Conservation (phyloP, 768 basidiomycete genomes). For the Termitomyces sp. region DNA sequence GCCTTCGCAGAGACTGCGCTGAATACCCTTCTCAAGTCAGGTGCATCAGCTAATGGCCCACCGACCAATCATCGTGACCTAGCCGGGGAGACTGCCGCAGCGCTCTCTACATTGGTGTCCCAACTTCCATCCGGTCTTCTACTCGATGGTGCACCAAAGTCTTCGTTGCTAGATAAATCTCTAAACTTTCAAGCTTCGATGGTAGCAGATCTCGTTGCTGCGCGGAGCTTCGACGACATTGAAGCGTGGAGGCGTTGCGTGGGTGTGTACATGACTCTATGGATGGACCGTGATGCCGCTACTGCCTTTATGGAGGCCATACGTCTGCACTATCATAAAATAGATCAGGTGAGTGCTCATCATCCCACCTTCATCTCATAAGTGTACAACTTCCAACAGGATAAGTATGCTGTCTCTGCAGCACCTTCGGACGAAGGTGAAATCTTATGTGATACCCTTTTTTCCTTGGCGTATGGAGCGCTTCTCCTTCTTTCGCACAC, state of each 20-base stretch:
- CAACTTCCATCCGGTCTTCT: constrained; percentile 49
- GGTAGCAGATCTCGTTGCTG: constrained; percentile 70
- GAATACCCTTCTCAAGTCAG: constrained; percentile 74
- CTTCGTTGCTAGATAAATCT: constrained; percentile 50
- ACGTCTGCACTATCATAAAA: constrained; percentile 67
- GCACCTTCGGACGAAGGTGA: constrained; percentile 69
- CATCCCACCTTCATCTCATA: neutral
- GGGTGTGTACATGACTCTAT: constrained; percentile 65
- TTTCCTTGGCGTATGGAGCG: constrained; percentile 95
- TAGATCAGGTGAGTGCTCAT: constrained; percentile 53
- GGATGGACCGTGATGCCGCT: constrained; percentile 51
- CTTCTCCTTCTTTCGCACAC: constrained; percentile 93
- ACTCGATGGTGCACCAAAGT: constrained; percentile 42
- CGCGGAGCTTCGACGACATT: constrained; percentile 48
- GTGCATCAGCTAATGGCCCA: constrained; percentile 70
- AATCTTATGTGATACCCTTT: constrained; percentile 86
- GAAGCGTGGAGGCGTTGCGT: constrained; percentile 67
- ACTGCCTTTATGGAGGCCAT: constrained; percentile 55
- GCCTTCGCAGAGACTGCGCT: constrained; percentile 46
- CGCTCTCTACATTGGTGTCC: constrained; percentile 50
- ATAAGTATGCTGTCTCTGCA: constrained; percentile 44
- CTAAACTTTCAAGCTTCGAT: constrained; percentile 71
- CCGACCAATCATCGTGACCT: constrained; percentile 71
- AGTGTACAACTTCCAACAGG: constrained; percentile 28
- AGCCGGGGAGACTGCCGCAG: constrained; percentile 53